Evolutionary conservation across 108 stramenopile species (phyloP).

Genomic region (Bacterosira constricta): DNA sequence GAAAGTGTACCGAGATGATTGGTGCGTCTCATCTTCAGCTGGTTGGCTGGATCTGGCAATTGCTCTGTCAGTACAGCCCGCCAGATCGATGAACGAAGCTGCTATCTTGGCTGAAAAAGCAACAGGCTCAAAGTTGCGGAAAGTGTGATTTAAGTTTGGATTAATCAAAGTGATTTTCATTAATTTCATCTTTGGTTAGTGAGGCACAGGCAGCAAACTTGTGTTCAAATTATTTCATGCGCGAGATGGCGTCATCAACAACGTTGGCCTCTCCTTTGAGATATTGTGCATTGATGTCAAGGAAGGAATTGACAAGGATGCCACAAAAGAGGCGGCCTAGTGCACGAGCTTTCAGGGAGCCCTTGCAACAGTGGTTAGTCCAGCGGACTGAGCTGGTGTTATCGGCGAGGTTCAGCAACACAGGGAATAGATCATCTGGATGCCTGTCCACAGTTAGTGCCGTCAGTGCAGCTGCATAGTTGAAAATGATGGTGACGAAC

Average conservation of each 20-base stretch:
- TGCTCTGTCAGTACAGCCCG: no score
- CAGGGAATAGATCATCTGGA: background rate
- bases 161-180: no score
- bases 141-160: no score
- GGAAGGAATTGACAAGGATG: conserved; percentile 3
- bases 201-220: no score
- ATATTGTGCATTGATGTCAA: conserved; percentile 15
- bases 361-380: conserved; percentile 1
- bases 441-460: background rate
- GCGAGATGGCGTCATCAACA: conserved; percentile 38
- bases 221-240: no score
- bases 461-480: conserved; percentile 5
- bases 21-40: no score
- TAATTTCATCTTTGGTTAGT: no score
- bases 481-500: conserved; percentile 16
- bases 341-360: conserved; percentile 4
- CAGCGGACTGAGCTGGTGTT: conserved; percentile 10
- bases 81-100: no score
- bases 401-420: background rate
- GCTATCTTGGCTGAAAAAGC: no score
- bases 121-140: no score
- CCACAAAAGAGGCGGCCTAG: conserved; percentile 14
- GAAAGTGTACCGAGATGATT: no score
- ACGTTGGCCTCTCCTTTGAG: background rate
- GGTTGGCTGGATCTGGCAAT: no score